Evolutionary conservation across 345 rosid genomes (phyloP), one percentile per base, ranked within the genome.

Genomic region (Alliaria petiolata): DNA sequence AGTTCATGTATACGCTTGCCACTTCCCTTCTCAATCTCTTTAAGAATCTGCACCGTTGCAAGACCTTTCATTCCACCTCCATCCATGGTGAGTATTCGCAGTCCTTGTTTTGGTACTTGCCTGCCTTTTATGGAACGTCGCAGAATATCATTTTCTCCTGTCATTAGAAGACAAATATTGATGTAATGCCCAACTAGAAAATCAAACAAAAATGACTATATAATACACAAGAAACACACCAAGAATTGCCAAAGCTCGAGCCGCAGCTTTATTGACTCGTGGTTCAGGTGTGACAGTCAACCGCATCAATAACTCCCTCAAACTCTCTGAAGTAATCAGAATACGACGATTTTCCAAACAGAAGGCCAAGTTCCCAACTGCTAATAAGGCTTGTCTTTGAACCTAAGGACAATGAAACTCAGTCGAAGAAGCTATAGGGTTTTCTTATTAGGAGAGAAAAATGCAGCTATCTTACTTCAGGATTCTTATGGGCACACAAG

Each of bases 11-110:
- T 92, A 72, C 79, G 86, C 81, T 92, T 95, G 70, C 98, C 98
- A 67, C 98, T 86, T 60, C 98, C 93, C 81, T 86, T 92, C 78
- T 95, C 99, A 80, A 92, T 92, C 81, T 88, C 96, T 81, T 92
- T 91, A 81, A 95, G 98, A 76, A 95, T 82, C 86, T 86, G 93
- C 65, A 95, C 99, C 45, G 99, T 95, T 25, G 93, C 98, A 70
- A 95, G 85, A 70, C 98, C 98, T 84, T 95, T 95, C 98, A 95
- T 95, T 79, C 99, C 99, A 79, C 99, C 99, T 38, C 99, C 98
- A 81, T 95, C 99, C 99, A 95, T 95, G 45, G 99, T 76, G 59
- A 95, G 98, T 79, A 95, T 95, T 50, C 99, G 93, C 71, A 91
- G 74, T 56, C 99, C 99, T 80, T 89, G 92, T 81, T 87, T 91